Percentiles rank a stretch among this genome's conserved stretches.
These are phyloP conservation scores for Passiflora organensis DNA, from an alignment of 345 rosid species.

Conservation along the genomic window DNA sequence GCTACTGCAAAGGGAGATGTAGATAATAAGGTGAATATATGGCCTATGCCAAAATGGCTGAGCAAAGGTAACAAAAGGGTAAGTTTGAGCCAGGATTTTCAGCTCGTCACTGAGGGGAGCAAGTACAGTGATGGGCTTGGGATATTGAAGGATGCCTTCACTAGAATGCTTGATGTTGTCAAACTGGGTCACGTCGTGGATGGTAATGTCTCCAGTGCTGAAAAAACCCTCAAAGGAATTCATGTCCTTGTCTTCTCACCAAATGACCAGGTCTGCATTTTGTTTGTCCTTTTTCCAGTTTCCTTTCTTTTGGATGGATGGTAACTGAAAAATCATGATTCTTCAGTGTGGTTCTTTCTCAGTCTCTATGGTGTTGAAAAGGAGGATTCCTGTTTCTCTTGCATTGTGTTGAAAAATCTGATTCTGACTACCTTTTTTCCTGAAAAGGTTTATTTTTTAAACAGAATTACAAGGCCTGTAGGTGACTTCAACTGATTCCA, in stretches of 20 bases:
- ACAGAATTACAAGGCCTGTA: no score
- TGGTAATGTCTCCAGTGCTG: conserved; percentile 25
- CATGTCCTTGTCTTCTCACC: conserved; percentile 40
- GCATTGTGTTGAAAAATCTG: background rate
- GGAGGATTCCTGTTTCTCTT: background rate
- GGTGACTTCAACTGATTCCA: no score
- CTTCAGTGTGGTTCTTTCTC: background rate
- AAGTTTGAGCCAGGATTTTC: conserved; percentile 32
- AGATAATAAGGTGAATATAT: conserved; percentile 2
- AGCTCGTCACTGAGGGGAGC: conserved; percentile 27
- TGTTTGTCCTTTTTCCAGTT: background rate
- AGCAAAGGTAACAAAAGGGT: conserved; percentile 36
- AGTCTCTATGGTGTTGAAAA: background rate
- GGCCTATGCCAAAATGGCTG: conserved; percentile 25
- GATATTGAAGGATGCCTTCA: conserved; percentile 48
- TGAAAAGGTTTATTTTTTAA: no score
- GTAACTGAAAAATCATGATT: background rate
- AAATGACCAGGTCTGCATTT: conserved; percentile 31
- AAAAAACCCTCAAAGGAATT: conserved; percentile 31
- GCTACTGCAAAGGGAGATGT: background rate
- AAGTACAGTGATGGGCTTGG: conserved; percentile 34
- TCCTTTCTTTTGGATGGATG: background rate
- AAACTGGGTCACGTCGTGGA: conserved; percentile 35
- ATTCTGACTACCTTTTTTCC: no score
- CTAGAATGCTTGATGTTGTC: conserved; percentile 42